These are phyloP conservation scores for Botryotinia globosa DNA, from an alignment of 2,329 filamentous ascomycete genomes.

Conservation along the genomic window DNA sequence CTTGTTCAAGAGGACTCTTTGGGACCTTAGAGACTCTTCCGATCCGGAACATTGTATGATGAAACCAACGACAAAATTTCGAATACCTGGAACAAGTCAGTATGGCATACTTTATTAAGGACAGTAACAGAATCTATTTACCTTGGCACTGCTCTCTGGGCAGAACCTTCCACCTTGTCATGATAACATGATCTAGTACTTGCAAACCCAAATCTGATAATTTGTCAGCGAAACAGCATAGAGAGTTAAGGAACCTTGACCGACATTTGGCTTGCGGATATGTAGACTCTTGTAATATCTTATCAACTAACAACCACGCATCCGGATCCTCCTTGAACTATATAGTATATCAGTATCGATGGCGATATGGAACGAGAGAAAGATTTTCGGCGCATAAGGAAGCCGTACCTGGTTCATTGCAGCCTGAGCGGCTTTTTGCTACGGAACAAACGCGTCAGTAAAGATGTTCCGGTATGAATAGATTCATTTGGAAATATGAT, in stretches of 20 bases:
- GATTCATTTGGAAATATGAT: conserved; percentile 8
- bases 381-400: conserved; percentile 27
- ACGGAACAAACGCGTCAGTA: conserved; percentile 44
- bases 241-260: conserved; percentile 38
- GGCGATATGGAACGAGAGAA: conserved; percentile 13
- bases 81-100: conserved; percentile 66
- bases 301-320: conserved; percentile 95
- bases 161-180: conserved; percentile 98
- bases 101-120: background rate
- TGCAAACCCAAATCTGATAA: conserved; percentile 81
- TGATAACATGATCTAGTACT: conserved; percentile 96
- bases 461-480: conserved; percentile 20
- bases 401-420: conserved; percentile 80
- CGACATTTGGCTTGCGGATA: conserved; percentile 96
- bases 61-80: conserved; percentile 98
- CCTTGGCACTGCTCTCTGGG: conserved; percentile 95
- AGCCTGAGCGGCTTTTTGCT: conserved; percentile 96
- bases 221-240: conserved; percentile 27
- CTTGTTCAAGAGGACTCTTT: conserved; percentile 94
- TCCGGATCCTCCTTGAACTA: conserved; percentile 99
- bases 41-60: conserved; percentile 91
- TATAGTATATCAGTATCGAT: conserved; percentile 29
- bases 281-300: conserved; percentile 88
- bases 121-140: conserved; percentile 38
- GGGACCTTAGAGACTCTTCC: conserved; percentile 79